Conservation (phyloP, 2,329 filamentous ascomycete genomes). For the Annulohypoxylon truncatum region DNA sequence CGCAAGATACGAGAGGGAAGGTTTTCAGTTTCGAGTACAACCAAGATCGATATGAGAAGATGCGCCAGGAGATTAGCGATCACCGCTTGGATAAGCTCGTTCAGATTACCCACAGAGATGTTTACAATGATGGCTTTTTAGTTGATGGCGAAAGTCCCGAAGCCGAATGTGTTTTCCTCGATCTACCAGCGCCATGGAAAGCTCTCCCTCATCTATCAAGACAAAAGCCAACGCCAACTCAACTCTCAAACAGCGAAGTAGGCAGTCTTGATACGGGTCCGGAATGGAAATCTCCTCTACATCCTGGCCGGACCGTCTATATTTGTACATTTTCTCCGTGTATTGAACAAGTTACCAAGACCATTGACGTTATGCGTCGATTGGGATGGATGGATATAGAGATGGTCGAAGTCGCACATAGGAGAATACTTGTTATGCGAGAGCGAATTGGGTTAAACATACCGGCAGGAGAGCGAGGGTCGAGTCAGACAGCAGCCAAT, state of each 20-base stretch:
- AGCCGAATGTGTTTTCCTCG: conserved; percentile 80
- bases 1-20: conserved; percentile 66
- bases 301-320: conserved; percentile 76
- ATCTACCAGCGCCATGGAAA: conserved; percentile 84
- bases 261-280: conserved; percentile 38
- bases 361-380: conserved; percentile 81
- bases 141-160: conserved; percentile 69
- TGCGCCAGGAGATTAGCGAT: conserved; percentile 74
- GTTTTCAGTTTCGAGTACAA: conserved; percentile 89
- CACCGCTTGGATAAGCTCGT: conserved; percentile 76
- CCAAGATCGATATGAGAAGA: conserved; percentile 74
- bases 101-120: conserved; percentile 80
- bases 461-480: conserved; percentile 71
- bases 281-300: conserved; percentile 70
- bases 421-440: conserved; percentile 81
- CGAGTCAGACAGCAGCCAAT: conserved; percentile 75
- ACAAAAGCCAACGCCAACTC: conserved; percentile 52
- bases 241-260: conserved; percentile 40
- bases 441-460: conserved; percentile 80
- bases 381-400: conserved; percentile 91
- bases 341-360: conserved; percentile 93
- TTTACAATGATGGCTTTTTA: conserved; percentile 80
- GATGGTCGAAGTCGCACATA: conserved; percentile 90
- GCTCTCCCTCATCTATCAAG: conserved; percentile 81
- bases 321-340: conserved; percentile 97